Evolutionary conservation across 805 yeast species (phyloP), one percentile per base, ranked within the genome.

Genomic region (Saccharomycopsis selenospora): DNA sequence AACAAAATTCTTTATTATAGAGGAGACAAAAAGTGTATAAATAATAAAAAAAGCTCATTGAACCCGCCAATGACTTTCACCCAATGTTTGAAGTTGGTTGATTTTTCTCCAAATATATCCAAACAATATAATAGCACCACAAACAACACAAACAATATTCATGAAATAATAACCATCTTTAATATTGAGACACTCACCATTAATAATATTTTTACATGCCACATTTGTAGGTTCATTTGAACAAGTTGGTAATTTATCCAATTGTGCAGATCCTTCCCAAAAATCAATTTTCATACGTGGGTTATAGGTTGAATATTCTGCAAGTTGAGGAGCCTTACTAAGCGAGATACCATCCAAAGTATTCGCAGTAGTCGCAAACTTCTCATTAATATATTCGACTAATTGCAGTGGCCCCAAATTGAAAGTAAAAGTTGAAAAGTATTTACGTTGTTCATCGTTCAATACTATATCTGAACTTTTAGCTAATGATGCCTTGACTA

Each of bases 121-220:
- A 48, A 77, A 71, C 63, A 83, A 86, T 20, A 89, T 65, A 1
- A 72, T 7, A 3, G 83, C 48, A 1, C 97, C 98, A 27, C 85
- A 47, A 0, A 62, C 46, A 3, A 90, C 76, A 64, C 97, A 91
- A 10, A 87, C 50, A 6, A 77, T 46, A 61, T 89, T 91, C 36
- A 95, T 82, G 45, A 75, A 71, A 65, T 81, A 88, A 66, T 90
- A 91, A 0, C 99, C 99, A 64, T 93, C 98, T 47, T 75, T 70
- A 1, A 74, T 47, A 2, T 76, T 65, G 0, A 59, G 51, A 51
- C 88, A 79, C 2, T 51, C 48, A 1, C 96, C 96, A 4, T 79
- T 80, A 13, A 52, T 41, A 1, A 65, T 57, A 4, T 60, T 66
- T 13, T 58, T 47, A 63, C 96, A 87, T 44, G 64, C 55, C 30